Evolutionary conservation across 1,139 yeast species (phyloP).

Genomic region (Meyerozyma smithsonii): DNA sequence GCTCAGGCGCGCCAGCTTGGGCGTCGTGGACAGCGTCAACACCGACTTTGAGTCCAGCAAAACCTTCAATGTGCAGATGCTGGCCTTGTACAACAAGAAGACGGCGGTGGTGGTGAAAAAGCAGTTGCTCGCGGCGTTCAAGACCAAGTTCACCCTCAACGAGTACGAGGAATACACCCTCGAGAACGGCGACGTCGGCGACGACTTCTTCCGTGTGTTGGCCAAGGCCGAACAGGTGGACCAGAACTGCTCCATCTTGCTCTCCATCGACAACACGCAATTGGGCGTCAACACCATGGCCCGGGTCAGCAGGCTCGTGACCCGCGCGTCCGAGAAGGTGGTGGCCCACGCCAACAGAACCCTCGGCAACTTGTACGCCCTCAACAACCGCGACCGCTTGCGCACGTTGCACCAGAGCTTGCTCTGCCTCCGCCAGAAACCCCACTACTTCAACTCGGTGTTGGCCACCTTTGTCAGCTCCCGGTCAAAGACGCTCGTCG

Average conservation of each 20-base stretch:
- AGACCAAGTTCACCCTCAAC: slow-evolving; percentile 60
- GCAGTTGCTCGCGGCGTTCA: slow-evolving; percentile 52
- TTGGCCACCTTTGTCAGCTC: slow-evolving; percentile 42
- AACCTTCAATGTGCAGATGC: slow-evolving; percentile 32
- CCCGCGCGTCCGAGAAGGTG: slow-evolving; percentile 50
- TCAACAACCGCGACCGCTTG: slow-evolving; percentile 25
- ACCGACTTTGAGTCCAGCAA: slow-evolving; percentile 18
- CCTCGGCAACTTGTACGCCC: slow-evolving; percentile 31
- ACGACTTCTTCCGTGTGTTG: slow-evolving; percentile 59
- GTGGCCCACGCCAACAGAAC: slow-evolving; percentile 29
- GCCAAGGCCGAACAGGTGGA: slow-evolving; percentile 60
- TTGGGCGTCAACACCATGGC: slow-evolving; percentile 69
- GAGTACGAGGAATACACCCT: slow-evolving; percentile 67
- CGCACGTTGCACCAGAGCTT: slow-evolving; percentile 31
- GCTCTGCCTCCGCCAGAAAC: slow-evolving; percentile 26
- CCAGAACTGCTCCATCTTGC: slow-evolving; percentile 61
- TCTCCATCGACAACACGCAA: slow-evolving; percentile 65
- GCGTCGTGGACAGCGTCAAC: slow-evolving; percentile 35
- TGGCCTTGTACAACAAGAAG: slow-evolving; percentile 37
- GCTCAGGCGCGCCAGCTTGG: slow-evolving; percentile 29
- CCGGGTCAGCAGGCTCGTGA: slow-evolving; percentile 49
- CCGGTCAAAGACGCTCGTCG: slow-evolving; percentile 51
- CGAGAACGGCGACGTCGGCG: slow-evolving; percentile 37
- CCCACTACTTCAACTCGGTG: slow-evolving; percentile 53
- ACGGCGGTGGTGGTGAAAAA: slow-evolving; percentile 47